Base-by-base conservation (phyloP, 371 early-diverging fungal genomes). In the Cokeromyces recurvatus region DNA sequence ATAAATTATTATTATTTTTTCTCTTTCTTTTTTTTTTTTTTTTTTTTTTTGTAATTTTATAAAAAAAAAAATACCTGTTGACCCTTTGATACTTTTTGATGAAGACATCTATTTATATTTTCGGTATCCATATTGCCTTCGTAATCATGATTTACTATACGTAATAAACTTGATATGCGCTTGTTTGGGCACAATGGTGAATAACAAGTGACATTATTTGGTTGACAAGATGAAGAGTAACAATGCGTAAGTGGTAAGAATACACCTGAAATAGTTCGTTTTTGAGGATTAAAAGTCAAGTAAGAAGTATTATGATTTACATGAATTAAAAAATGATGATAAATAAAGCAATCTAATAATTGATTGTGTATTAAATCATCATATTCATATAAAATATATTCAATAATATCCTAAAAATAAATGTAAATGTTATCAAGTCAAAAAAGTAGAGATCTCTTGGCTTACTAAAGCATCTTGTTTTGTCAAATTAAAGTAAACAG, bases 111-210 rank as follows among this genome's bases (percentile, higher is more conserved):
- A 27, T 10, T 14, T 17, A 3, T 16, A 21, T 12, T 29, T 17
- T 29, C 23, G 15, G 16, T 47, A 14, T 29, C 31, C 27, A 11
- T 21, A 19, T 38, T 14, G 14, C n/a, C 31, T 6, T 21, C 9
- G 15, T 40, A 32, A 3, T 34, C 35, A 17, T 35, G 14, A n/a
- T 51, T 38, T 17, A 34, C 32, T 20, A 47, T 20, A 15, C 35
- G 48, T 16, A 58, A 34, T 10, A 32, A 44, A 38, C 46, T 24
- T 23, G 50, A 41, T 12, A 46, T 37, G 15, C 37, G 44, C 32
- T 48, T 57, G 46, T 58, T 53, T 36, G 70, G 66, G 36, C 70
- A 70, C 2, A 64, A 32, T 14, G 66, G 43, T 9, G 70, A 59
- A 38, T 70, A 66, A 32, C 70, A 70, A 1, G 46, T 43, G 7